Evolutionary conservation across 2,329 filamentous ascomycete genomes (phyloP).

Genomic region (Calonectria henricotiae): DNA sequence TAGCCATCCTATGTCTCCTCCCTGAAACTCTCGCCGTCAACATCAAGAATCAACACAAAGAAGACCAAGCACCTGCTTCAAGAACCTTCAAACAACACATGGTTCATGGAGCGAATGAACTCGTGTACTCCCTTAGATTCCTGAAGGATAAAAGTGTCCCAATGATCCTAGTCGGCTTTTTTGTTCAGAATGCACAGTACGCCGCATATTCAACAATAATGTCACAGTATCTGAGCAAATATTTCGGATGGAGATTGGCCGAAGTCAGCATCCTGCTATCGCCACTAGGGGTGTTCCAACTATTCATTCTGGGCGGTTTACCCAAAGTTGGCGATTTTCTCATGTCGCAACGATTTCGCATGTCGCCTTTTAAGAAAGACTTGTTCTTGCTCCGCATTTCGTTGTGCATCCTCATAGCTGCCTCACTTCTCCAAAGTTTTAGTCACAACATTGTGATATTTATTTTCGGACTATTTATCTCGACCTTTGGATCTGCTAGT

Average conservation of each 20-base stretch:
- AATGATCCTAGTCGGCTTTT: constrained; percentile 60
- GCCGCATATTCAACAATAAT: constrained; percentile 58
- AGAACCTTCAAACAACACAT: constrained; percentile 53
- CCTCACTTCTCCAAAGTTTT: constrained; percentile 57
- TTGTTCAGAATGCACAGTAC: constrained; percentile 59
- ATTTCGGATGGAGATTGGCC: constrained; percentile 63
- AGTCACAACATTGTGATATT: constrained; percentile 57
- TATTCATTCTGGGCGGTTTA: constrained; percentile 58
- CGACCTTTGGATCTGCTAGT: constrained; percentile 59
- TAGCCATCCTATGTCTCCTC: constrained; percentile 57
- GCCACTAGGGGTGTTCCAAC: constrained; percentile 60
- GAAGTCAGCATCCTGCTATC: constrained; percentile 62
- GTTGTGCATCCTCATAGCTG: constrained; percentile 54
- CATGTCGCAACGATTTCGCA: constrained; percentile 55
- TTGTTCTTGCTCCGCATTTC: constrained; percentile 57
- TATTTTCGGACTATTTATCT: constrained; percentile 58
- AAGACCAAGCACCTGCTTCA: constrained; percentile 32
- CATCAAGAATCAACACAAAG: constrained; percentile 43
- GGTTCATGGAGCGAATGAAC: constrained; percentile 53
- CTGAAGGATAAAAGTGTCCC: constrained; percentile 58
- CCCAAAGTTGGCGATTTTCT: constrained; percentile 57
- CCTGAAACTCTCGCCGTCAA: constrained; percentile 60
- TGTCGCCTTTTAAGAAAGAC: constrained; percentile 59
- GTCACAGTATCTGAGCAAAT: constrained; percentile 63
- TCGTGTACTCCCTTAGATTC: constrained; percentile 56